Conservation (phyloP, 2,329 filamentous ascomycete species). For the Cytospora mali region DNA sequence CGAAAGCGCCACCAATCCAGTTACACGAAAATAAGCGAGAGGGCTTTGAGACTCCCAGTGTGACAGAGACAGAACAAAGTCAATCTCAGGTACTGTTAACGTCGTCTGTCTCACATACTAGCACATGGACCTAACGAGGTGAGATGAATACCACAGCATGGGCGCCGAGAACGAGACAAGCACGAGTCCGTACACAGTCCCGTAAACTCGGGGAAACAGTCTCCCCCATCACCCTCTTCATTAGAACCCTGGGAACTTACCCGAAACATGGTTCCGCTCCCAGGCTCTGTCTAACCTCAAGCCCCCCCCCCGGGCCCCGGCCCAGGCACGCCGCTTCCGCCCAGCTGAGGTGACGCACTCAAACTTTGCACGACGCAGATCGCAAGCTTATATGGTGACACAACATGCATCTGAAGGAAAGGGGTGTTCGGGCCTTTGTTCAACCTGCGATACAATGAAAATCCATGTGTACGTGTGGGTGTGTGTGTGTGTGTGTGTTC, state of each 20-base stretch:
- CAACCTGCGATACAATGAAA: background rate
- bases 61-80: conserved; percentile 15
- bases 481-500: background rate
- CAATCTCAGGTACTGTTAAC: background rate
- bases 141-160: background rate
- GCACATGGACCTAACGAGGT: conserved; percentile 1
- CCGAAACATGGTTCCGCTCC: background rate
- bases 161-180: too few relatives aligned
- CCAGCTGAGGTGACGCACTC: background rate
- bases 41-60: background rate
- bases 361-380: background rate
- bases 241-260: background rate
- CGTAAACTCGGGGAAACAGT: too few relatives aligned
- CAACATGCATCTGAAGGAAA: conserved; percentile 9
- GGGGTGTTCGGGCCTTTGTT: background rate
- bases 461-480: background rate
- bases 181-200: background rate
- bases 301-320: too few relatives aligned
- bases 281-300: too few relatives aligned
- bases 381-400: background rate
- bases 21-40: conserved; percentile 12
- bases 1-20: conserved; percentile 4
- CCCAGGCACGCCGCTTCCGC: too few relatives aligned
- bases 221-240: background rate
- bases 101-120: conserved; percentile 9